Base-by-base conservation (phyloP, 148 eudicot genomes). In the Spergularia marina region DNA sequence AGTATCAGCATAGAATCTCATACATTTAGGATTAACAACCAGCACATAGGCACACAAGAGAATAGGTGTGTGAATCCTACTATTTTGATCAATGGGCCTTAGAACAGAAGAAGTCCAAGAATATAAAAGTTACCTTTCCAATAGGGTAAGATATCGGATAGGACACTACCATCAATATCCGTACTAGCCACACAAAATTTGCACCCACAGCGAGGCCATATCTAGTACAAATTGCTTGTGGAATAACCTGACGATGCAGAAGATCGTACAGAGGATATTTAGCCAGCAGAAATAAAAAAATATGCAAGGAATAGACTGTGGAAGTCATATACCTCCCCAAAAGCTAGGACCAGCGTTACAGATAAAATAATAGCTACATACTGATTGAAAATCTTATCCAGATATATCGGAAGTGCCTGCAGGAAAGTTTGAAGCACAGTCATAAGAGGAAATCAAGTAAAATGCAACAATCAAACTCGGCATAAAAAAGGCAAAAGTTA, bases 401-500 rank as follows among this genome's bases (percentile, higher is more conserved):
- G 84, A 82, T 94, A 94, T 78, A 94, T 76, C 15, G 98, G 98
- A 80, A 94, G 92, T 61, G 98, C 98, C 98, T 94, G 93, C 89
- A 87, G 25, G 83, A 54, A 77, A 34, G 44, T 55, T 58, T 41
- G 57, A 77, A 76, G 67, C 55, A 74, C 59, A 70, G 54, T 61
- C 77, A 73, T 53, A 49, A 23, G 58, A 12, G 12, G 60, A 14
- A 68, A 16, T 51, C 11, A 15, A 59, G 21, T 21, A 9, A 39
- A 66, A 20, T 36, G 34, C 44, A 21, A 71, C 40, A 62, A 72
- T 21, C 30, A 58, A 1, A 30, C 36, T 65, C 68, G 6, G 4
- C 55, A 76, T 47, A 17, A 5, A 51, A 18, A 60, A 52, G 63
- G 13, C 36, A 71, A 70, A 39, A 23, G 18, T 41, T 54, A 7